These are phyloP conservation scores for Edaphochlamys debaryana DNA, from an alignment of 139 green algal genomes.

Conservation along the genomic window DNA sequence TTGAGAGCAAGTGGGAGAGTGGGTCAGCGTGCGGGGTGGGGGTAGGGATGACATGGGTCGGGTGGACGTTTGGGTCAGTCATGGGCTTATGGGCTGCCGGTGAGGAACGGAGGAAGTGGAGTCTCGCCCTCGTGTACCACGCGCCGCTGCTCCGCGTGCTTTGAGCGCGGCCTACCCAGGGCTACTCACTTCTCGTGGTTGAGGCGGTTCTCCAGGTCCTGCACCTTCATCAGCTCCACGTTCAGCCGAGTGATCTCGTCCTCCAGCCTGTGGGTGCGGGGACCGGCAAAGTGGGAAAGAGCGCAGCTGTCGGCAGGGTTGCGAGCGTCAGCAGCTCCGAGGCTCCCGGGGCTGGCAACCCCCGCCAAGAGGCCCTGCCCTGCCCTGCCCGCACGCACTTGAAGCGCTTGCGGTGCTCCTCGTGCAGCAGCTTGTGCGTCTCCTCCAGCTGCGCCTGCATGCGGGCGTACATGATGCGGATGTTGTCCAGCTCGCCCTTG, in stretches of 20 bases:
- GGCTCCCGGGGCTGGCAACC: too few species aligned
- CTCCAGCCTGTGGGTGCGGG: slow-evolving; percentile 38
- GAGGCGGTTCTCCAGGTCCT: slow-evolving; percentile 42
- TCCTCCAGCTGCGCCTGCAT: slow-evolving; percentile 68
- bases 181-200: slow-evolving; percentile 41
- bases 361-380: background rate
- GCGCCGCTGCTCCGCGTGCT: too few species aligned
- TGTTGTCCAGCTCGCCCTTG: slow-evolving; percentile 64
- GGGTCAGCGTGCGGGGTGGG: background rate
- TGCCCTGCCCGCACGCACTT: background rate
- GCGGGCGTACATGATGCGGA: slow-evolving; percentile 55
- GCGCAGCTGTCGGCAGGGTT: too few species aligned
- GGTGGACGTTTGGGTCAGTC: too few species aligned
- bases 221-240: slow-evolving; percentile 49
- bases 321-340: too few species aligned
- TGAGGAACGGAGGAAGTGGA: too few species aligned
- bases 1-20: too few species aligned
- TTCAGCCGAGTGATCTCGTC: slow-evolving; percentile 52
- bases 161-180: too few species aligned
- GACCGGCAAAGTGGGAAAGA: too few species aligned
- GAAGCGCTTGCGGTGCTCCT: slow-evolving; percentile 55
- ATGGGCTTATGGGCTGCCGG: too few species aligned
- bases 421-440: slow-evolving; percentile 63
- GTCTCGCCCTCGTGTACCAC: too few species aligned
- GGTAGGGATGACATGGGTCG: background rate